Evolutionary conservation across 495 filamentous ascomycete genomes (phyloP), one percentile per base, ranked within the genome.

Genomic region (Penicillium malachiteum): DNA sequence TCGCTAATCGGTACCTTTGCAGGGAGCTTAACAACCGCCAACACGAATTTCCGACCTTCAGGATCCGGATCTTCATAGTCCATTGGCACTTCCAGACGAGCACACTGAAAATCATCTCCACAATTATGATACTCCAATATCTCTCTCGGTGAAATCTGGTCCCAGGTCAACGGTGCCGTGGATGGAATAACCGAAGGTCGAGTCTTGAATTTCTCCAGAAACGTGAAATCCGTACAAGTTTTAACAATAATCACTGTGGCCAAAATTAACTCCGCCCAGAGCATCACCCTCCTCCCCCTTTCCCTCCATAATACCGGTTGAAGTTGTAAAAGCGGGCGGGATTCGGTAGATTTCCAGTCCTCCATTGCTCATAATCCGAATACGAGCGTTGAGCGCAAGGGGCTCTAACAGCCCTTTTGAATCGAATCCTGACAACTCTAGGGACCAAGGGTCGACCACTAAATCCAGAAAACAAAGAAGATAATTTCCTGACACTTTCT

Each of bases 81-180:
- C 77, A 85, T 80, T 4, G 83, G 82, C 7, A 85, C 76, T 34
- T 78, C 74, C 6, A 87, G 67, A 16, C 79, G 74, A 39, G 84
- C 81, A 52, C 84, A 86, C 59, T 75, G 71, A 54, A 81, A 72
- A 9, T 65, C 74, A 59, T 66, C 66, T 26, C 69, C 72, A 52
- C 75, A 77, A n/a, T 71, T 58, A 47, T 69, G 55, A 54, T 76
- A 78, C 26, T 71, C 50, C 18, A 78, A 56, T 1, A 50, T 52
- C 10, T 56, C 40, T 0, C 72, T 71, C 0, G 75, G 70, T 3
- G 39, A 49, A 37, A 75, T 62, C 51, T 74, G 18, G 18, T 62
- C 62, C 71, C 71, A 74, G 33, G 44, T 64, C 17, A 72, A 70
- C 0, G 49, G 35, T 13, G 5, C 42, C 12, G 32, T 46, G 16